phyloP scores from a whole-genome alignment of 2,329 filamentous ascomycete genomes.

The Penicillium psychrosexuale region DNA sequence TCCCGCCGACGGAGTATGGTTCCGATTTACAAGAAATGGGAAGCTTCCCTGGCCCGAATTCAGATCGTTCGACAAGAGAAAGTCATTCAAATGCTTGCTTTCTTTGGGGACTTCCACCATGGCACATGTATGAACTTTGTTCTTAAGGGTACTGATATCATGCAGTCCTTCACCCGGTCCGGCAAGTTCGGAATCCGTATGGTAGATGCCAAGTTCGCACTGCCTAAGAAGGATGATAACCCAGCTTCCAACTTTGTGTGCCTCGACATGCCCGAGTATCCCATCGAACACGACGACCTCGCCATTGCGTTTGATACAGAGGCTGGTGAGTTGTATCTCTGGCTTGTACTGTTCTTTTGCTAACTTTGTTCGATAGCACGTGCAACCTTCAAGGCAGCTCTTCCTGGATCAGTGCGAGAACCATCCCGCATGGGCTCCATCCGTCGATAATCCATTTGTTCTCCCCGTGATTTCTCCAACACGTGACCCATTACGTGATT shows the following conservation, averaged over 20 bases:
- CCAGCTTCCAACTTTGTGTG: conserved; percentile 70
- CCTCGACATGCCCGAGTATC: conserved; percentile 81
- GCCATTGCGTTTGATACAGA: conserved; percentile 78
- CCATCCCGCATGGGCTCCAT: conserved; percentile 42
- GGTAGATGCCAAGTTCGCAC: conserved; percentile 84
- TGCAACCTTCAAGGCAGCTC: conserved; percentile 35
- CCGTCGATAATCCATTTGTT: conserved; percentile 30
- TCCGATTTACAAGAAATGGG: conserved; percentile 92
- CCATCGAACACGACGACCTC: conserved; percentile 90
- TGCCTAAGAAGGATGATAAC: conserved; percentile 60
- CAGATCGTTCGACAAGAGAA: conserved; percentile 77
- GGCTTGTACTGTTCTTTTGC: neutral
- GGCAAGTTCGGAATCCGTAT: conserved; percentile 72
- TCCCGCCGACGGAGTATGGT: conserved; percentile 83
- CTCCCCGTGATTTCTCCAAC: neutral
- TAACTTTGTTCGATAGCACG: conserved; percentile 31
- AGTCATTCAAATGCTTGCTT: conserved; percentile 73
- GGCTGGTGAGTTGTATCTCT: conserved; percentile 57
- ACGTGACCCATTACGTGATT: conserved; percentile 20
- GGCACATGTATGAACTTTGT: conserved; percentile 87
- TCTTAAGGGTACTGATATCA: conserved; percentile 77
- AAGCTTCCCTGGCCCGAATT: conserved; percentile 73
- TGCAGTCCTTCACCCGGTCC: conserved; percentile 64
- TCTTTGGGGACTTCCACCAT: conserved; percentile 84
- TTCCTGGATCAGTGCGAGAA: conserved; percentile 40